These are phyloP conservation scores for Microglena sp. DNA, from an alignment of 139 green algal genomes.

Conservation along the genomic window DNA sequence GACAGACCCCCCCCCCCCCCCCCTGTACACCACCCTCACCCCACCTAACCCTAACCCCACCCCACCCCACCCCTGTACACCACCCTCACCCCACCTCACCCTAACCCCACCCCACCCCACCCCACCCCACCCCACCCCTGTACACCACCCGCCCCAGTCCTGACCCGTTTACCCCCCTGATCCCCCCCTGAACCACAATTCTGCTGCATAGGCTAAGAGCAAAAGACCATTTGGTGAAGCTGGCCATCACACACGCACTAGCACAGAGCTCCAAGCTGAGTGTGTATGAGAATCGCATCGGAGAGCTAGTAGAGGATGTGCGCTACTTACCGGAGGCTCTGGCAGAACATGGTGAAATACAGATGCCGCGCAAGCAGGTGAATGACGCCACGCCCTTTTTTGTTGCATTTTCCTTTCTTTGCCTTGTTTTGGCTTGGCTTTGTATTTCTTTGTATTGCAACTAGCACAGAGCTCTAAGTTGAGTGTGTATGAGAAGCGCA, in stretches of 20 bases:
- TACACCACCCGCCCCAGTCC: too few species aligned
- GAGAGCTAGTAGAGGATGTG: constrained; percentile 58
- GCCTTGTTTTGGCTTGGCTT: background rate
- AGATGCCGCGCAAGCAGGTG: constrained; percentile 36
- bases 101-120: too few species aligned
- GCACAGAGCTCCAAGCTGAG: constrained; percentile 68
- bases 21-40: too few species aligned
- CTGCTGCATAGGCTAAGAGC: too few species aligned
- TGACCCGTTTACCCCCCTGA: too few species aligned
- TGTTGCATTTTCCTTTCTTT: background rate
- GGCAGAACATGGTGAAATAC: constrained; percentile 18
- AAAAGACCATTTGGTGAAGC: constrained; percentile 28
- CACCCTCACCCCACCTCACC: too few species aligned
- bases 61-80: too few species aligned
- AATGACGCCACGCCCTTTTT: background rate
- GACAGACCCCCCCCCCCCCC: too few species aligned
- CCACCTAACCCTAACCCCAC: too few species aligned
- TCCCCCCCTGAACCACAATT: too few species aligned
- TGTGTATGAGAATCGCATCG: constrained; percentile 74
- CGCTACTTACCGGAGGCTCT: constrained; percentile 24
- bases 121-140: too few species aligned
- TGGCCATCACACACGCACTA: constrained; percentile 43
- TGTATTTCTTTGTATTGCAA: background rate
- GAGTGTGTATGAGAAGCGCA: constrained; percentile 33
- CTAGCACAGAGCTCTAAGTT: background rate